Percentiles rank a stretch among this genome's conserved stretches.
Conservation (phyloP, 768 basidiomycete species). For the Flagelloscypha sp. region DNA sequence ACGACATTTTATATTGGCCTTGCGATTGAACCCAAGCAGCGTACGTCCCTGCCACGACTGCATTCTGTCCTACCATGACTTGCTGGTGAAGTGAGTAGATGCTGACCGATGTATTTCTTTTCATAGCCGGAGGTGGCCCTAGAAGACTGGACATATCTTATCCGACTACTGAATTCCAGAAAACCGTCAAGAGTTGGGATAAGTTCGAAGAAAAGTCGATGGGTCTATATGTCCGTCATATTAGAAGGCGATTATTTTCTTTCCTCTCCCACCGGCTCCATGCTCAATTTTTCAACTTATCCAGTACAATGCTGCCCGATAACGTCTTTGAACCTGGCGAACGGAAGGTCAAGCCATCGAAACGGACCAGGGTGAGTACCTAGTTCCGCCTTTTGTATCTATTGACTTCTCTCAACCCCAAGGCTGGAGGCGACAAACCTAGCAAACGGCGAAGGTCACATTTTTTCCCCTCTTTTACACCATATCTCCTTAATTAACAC, state of each 20-base stretch:
- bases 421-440: no score
- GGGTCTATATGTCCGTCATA: constrained; percentile 91
- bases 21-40: constrained; percentile 81
- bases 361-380: constrained; percentile 58
- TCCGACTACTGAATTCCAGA: constrained; percentile 91
- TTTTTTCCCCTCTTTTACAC: constrained; percentile 9
- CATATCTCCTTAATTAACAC: constrained; percentile 15
- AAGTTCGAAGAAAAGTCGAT: constrained; percentile 86
- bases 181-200: constrained; percentile 93
- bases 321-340: constrained; percentile 78
- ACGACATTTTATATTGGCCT: constrained; percentile 98
- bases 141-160: constrained; percentile 93
- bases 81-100: constrained; percentile 4
- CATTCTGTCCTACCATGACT: constrained; percentile 1
- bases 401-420: no score
- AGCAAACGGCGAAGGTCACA: constrained; percentile 37
- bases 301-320: constrained; percentile 69
- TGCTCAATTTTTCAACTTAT: constrained; percentile 4
- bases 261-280: constrained; percentile 2
- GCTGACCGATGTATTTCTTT: constrained; percentile 6
- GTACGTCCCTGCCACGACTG: constrained; percentile 37
- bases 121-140: constrained; percentile 66
- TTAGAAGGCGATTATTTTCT: constrained; percentile 51
- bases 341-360: constrained; percentile 62
- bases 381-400: no score